Base-by-base conservation (phyloP, 805 yeast genomes). In the Grigorovia humatica region DNA sequence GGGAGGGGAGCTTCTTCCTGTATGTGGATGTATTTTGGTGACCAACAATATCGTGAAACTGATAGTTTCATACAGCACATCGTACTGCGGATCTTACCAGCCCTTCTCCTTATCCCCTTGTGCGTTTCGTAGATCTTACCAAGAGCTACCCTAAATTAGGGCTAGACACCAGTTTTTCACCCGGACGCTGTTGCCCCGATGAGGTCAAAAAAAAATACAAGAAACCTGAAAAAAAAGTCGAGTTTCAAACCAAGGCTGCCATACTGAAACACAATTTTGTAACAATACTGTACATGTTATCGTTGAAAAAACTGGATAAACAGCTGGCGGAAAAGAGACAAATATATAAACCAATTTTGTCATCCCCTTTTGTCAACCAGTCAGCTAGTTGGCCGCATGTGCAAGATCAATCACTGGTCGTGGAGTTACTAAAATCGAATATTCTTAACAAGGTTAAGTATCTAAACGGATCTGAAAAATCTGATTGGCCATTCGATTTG, bases 341-440 rank as follows among this genome's bases (percentile, higher is more conserved):
- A 55, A 79, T 82, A 8, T 80, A 79, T 65, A 82, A 79, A 63
- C 87, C 89, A 0, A 68, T 83, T 1, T 67, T 83, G 19, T 82
- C 81, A 30, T 80, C 80, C 54, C 88, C 89, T 2, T 82, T 71
- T 59, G 76, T 84, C 0, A 74, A 73, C 48, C 70, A 75, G 9
- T 66, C 62, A 9, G 73, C 76, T 67, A 74, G 78, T 7, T 69
- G 70, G 59, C 70, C 70, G 12, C 63, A 51, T 42, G 67, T 67
- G 7, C 59, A 72, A 1, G 75, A 72, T 11, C 75, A 72, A 7
- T 62, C 64, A 5, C 49, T 66, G 1, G 74, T 74, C 9, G 48
- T 59, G 32, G 69, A 70, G 47, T 61, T 77, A n/a, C 52, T 75
- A 2, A 73, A 74, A 9, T 55, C 63, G 4, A 57, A 66, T 2